A percentile compares a stretch with the other conserved stretches of the same genome.
These are phyloP conservation scores for Elongisporangium undulatum DNA, from an alignment of 352 stramenopile species.

Conservation along the genomic window DNA sequence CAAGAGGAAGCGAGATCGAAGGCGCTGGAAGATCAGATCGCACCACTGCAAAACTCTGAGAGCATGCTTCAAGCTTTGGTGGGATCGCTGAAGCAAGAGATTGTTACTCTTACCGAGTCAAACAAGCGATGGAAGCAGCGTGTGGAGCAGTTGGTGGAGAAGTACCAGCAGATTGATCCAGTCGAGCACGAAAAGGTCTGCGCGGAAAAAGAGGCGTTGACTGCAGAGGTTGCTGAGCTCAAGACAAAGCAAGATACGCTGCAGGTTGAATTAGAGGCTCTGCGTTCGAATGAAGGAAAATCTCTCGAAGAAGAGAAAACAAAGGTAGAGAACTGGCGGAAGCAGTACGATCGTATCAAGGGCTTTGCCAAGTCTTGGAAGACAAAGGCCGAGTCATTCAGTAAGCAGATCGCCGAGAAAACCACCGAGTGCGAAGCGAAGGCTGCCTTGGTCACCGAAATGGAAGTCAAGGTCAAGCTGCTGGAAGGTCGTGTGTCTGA, in stretches of 20 bases:
- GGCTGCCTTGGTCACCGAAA: slow-evolving; percentile 17
- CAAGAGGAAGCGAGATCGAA: slow-evolving; percentile 45
- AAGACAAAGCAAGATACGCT: slow-evolving; percentile 33
- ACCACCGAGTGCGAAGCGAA: slow-evolving; percentile 60
- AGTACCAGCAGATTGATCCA: slow-evolving; percentile 79
- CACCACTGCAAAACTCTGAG: slow-evolving; percentile 42
- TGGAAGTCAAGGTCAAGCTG: slow-evolving; percentile 37
- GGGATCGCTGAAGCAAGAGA: slow-evolving; percentile 57
- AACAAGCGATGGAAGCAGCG: slow-evolving; percentile 79
- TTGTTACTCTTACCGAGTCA: slow-evolving; percentile 46
- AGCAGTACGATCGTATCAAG: slow-evolving; percentile 80
- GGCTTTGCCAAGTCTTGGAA: slow-evolving; percentile 83
- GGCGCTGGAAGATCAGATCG: slow-evolving; percentile 44
- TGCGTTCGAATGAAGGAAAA: slow-evolving; percentile 41
- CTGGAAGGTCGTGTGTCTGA: slow-evolving; percentile 22
- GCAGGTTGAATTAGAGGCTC: slow-evolving; percentile 41
- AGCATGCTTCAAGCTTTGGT: slow-evolving; percentile 40
- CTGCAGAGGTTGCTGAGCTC: slow-evolving; percentile 38
- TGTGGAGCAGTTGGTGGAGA: slow-evolving; percentile 79
- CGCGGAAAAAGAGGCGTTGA: slow-evolving; percentile 46
- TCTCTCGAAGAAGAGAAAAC: slow-evolving; percentile 57
- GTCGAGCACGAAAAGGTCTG: slow-evolving; percentile 68
- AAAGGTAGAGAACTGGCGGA: slow-evolving; percentile 62
- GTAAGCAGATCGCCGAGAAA: slow-evolving; percentile 63
- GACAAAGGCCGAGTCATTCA: slow-evolving; percentile 61